Conservation (phyloP, 2,329 filamentous ascomycete genomes). For the Plectosphaerella cucumerina region DNA sequence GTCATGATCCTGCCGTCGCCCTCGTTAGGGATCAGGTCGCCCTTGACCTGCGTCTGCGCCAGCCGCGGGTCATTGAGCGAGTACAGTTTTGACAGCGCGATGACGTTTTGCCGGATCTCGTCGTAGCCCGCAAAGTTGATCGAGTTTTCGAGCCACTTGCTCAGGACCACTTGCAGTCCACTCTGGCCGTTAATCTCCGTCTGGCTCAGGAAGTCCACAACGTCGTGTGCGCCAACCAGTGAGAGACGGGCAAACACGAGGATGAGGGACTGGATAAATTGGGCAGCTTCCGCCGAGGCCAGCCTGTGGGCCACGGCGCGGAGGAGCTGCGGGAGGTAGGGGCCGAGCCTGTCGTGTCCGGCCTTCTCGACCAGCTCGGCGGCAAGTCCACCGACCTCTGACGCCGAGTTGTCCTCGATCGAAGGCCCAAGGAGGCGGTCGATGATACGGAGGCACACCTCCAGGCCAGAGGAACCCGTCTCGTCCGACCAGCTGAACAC, state of each 20-base stretch:
- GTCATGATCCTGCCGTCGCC: conserved; percentile 84
- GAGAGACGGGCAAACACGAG: conserved; percentile 91
- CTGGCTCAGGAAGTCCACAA: conserved; percentile 85
- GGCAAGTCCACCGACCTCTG: conserved; percentile 92
- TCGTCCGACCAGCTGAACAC: conserved; percentile 83
- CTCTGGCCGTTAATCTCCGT: conserved; percentile 75
- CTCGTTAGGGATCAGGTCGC: conserved; percentile 78
- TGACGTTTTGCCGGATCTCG: conserved; percentile 94
- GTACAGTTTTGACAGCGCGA: conserved; percentile 89
- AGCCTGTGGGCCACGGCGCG: conserved; percentile 84
- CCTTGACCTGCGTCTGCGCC: conserved; percentile 77
- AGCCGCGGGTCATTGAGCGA: conserved; percentile 79
- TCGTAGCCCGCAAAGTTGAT: conserved; percentile 97
- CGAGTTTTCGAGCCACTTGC: conserved; percentile 97
- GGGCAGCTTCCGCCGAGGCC: conserved; percentile 74
- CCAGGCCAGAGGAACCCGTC: conserved; percentile 75
- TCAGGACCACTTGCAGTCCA: conserved; percentile 83
- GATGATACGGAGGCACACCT: conserved; percentile 86
- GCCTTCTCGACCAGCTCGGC: conserved; percentile 95
- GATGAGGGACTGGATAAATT: conserved; percentile 93
- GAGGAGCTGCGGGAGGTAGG: conserved; percentile 83
- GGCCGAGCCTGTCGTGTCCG: conserved; percentile 83
- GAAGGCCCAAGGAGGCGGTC: conserved; percentile 79
- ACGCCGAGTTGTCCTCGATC: conserved; percentile 89
- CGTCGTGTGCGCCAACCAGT: conserved; percentile 78